Evolutionary conservation across 192 early-diverging fungal species (phyloP), one percentile per base, ranked within the genome.

Genomic region (Nowakowskiella sp.): DNA sequence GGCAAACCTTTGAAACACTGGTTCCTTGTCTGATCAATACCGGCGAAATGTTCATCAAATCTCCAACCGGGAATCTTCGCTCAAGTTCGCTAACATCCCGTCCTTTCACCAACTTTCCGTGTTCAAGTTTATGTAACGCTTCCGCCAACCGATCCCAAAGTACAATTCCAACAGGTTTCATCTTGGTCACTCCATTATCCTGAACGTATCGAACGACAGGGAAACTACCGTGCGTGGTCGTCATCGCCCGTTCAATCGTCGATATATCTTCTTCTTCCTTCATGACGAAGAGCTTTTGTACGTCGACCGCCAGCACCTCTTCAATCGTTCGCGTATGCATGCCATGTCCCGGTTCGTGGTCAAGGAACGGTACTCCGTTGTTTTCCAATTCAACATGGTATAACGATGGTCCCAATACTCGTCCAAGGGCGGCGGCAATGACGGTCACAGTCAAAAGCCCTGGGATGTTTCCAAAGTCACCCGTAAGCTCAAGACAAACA

Each of bases 341-440:
- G 13, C 39, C 16, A 29, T 57, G 49, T 24, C 24, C 31, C 2
- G 68, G 63, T n/a, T 70, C 68, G 8, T 30, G 29, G 0, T 54
- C 55, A 22, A 70, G 50, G 53, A 51, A 66, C 24, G 60, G 68
- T 1, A 50, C 55, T 8, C 53, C 53, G 45, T 51, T 58, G 49
- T 52, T 44, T 23, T 66, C 54, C 62, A 66, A 58, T 50, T 70
- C 68, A 26, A 22, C 30, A 42, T 70, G 68, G 58, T 70, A 70
- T 2, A 70, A 36, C 3, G 58, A 62, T n/a, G 55, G 55, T 9
- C 62, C 61, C 54, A 24, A 49, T 24, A n/a, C 24, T 13, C 13
- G 13, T 32, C 68, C 23, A 67, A 34, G 39, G n/a, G n/a, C n/a
- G n/a, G 61, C 61, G 6, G 47, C 19, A 26, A 44, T 42, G 10